Evolutionary conservation across 768 basidiomycete genomes (phyloP).

Genomic region (Leccinellum luteum): DNA sequence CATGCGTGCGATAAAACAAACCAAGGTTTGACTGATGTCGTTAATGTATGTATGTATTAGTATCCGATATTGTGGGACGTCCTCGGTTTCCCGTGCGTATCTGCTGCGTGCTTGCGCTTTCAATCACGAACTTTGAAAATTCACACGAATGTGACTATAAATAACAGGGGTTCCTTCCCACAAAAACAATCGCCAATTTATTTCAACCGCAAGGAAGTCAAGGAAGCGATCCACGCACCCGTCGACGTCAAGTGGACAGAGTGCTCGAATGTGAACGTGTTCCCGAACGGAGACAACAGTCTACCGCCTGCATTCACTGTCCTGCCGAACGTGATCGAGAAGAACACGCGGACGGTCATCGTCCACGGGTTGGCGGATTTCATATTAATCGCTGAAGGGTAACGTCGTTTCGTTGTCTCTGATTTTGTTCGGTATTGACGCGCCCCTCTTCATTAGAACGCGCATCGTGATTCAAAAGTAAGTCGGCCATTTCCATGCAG

Average conservation of each 20-base stretch:
- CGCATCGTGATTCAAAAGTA: slow-evolving; percentile 67
- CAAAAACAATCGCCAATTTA: slow-evolving; percentile 63
- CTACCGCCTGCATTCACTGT: slow-evolving; percentile 62
- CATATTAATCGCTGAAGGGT: slow-evolving; percentile 74
- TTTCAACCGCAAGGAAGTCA: slow-evolving; percentile 66
- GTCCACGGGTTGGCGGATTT: slow-evolving; percentile 74
- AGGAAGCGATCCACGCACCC: slow-evolving; percentile 67
- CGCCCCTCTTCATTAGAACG: slow-evolving; percentile 12
- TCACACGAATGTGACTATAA: not conserved
- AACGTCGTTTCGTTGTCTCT: slow-evolving; percentile 17
- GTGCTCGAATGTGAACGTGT: slow-evolving; percentile 60
- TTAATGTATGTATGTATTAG: slow-evolving; percentile 5
- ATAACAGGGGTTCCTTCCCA: slow-evolving; percentile 51
- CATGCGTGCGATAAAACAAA: not conserved
- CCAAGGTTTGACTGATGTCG: slow-evolving; percentile 1
- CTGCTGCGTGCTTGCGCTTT: not conserved
- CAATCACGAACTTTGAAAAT: not conserved
- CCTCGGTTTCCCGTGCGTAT: slow-evolving; percentile 73
- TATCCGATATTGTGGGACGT: slow-evolving; percentile 77
- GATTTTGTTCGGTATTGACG: too few relatives aligned
- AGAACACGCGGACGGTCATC: slow-evolving; percentile 65
- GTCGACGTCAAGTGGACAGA: slow-evolving; percentile 50
- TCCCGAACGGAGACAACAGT: slow-evolving; percentile 59
- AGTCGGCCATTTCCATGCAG: slow-evolving; percentile 13
- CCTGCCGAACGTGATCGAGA: slow-evolving; percentile 73